Percentiles rank a stretch among this genome's conserved stretches.
These are phyloP conservation scores for Zygosaccharomyces kombuchaensis DNA, from an alignment of 805 yeast genomes.

Conservation along the genomic window DNA sequence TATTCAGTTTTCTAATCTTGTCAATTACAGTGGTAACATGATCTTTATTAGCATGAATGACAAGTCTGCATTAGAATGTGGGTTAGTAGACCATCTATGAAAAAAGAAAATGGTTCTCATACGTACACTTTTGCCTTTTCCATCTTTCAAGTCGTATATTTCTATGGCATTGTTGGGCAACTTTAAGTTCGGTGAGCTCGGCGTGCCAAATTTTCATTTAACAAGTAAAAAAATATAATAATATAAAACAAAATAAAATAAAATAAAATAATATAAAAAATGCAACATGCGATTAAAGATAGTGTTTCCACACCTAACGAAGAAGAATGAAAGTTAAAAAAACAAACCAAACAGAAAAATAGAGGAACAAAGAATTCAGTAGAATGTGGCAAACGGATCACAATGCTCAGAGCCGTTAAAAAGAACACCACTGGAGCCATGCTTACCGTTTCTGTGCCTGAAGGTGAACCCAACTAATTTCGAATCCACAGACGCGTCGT, in stretches of 20 bases:
- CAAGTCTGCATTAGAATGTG: slow-evolving; percentile 10
- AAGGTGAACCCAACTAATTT: slow-evolving; percentile 94
- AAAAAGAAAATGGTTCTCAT: not conserved
- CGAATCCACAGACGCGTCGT: slow-evolving; percentile 53
- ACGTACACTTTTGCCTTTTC: slow-evolving; percentile 15
- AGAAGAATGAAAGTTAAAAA: not conserved
- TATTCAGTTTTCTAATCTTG: slow-evolving; percentile 46
- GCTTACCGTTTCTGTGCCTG: slow-evolving; percentile 60
- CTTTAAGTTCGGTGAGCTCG: not conserved
- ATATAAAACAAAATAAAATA: slow-evolving; percentile 1
- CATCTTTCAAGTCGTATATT: slow-evolving; percentile 1
- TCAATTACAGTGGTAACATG: slow-evolving; percentile 35
- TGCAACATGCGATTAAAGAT: not conserved
- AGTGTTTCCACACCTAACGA: not conserved
- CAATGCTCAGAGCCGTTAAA: slow-evolving; percentile 36
- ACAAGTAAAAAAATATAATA: not conserved
- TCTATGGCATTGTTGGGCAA: too few relatives aligned
- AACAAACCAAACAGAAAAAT: not conserved
- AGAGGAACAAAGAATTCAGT: slow-evolving; percentile 13
- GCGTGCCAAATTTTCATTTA: too few relatives aligned
- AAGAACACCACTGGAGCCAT: slow-evolving; percentile 37
- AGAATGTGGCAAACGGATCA: slow-evolving; percentile 38
- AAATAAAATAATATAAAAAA: not conserved
- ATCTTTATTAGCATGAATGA: slow-evolving; percentile 18
- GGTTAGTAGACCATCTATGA: slow-evolving; percentile 5